phyloP scores from a whole-genome alignment of 2,329 filamentous ascomycete genomes.

The Byssothecium circinans region DNA sequence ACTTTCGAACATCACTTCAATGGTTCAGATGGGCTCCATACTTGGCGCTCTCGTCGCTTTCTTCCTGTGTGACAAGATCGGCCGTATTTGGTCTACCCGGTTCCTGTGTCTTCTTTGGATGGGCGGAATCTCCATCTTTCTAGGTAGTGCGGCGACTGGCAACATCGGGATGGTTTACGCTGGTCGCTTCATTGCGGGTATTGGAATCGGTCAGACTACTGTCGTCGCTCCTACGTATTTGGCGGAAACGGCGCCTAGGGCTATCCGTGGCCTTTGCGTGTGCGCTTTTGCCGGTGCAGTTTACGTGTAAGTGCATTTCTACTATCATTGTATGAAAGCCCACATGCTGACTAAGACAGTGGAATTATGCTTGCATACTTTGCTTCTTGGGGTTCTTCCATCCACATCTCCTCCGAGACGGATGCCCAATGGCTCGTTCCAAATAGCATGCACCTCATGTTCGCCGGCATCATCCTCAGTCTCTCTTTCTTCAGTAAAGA shows the following conservation, averaged over 20 bases:
- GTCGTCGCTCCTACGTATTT: constrained; percentile 73
- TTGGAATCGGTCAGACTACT: constrained; percentile 68
- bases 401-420: constrained; percentile 54
- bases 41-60: constrained; percentile 67
- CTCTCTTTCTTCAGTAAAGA: constrained; percentile 71
- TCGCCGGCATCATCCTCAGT: constrained; percentile 70
- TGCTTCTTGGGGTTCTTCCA: constrained; percentile 59
- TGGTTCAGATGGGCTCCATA: constrained; percentile 80
- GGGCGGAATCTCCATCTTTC: constrained; percentile 46
- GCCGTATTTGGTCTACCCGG: constrained; percentile 48
- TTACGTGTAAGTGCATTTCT: constrained; percentile 54
- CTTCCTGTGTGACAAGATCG: constrained; percentile 51
- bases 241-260: constrained; percentile 69
- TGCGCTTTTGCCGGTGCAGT: constrained; percentile 71
- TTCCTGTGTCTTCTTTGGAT: constrained; percentile 47
- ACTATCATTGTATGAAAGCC: neutral
- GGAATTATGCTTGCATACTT: constrained; percentile 82
- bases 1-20: constrained; percentile 70
- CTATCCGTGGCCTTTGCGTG: constrained; percentile 72
- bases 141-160: constrained; percentile 39
- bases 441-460: constrained; percentile 75
- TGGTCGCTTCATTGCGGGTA: constrained; percentile 66
- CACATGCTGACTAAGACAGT: constrained; percentile 5
- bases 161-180: constrained; percentile 59
- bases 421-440: constrained; percentile 62